phyloP scores from a whole-genome alignment of 441 rosid genomes.

The Erodium moschatum region DNA sequence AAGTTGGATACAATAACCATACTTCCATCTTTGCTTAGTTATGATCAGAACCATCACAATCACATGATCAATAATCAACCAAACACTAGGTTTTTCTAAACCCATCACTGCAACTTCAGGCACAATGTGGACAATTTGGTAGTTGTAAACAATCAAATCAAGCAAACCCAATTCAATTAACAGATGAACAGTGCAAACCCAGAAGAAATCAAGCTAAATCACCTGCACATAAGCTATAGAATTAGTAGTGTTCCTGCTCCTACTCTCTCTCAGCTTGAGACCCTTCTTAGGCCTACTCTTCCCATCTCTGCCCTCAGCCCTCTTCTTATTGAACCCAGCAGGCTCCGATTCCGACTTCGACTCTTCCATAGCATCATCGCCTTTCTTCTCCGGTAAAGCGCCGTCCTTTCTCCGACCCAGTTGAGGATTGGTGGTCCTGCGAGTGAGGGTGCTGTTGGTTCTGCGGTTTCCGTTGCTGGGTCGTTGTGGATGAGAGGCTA shows the following conservation, averaged over 20 bases:
- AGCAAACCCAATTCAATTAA: too few relatives aligned
- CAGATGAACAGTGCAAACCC: too few relatives aligned
- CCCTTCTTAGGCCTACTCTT: conserved; percentile 44
- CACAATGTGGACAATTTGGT: not conserved
- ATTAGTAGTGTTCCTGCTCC: conserved; percentile 67
- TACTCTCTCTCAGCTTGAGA: conserved; percentile 45
- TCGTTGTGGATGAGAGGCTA: conserved; percentile 33
- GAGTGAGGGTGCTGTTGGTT: conserved; percentile 27
- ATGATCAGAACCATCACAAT: not conserved
- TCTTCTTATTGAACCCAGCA: conserved; percentile 62
- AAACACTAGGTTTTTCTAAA: not conserved
- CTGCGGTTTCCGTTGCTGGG: conserved; percentile 24
- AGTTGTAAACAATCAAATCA: too few relatives aligned
- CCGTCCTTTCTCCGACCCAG: conserved; percentile 32
- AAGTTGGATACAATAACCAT: not conserved
- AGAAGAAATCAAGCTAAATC: not conserved
- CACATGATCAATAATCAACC: not conserved
- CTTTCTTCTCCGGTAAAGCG: conserved; percentile 28
- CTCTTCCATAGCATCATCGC: conserved; percentile 38
- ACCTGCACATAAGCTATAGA: conserved; percentile 86
- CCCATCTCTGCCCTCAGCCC: conserved; percentile 68
- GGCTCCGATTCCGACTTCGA: conserved; percentile 14
- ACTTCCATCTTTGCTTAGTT: not conserved
- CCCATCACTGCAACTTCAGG: not conserved
- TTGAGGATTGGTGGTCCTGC: conserved; percentile 13